Evolutionary conservation across 176 grass and related monocot species (phyloP).

Genomic region (Musa itinerans): DNA sequence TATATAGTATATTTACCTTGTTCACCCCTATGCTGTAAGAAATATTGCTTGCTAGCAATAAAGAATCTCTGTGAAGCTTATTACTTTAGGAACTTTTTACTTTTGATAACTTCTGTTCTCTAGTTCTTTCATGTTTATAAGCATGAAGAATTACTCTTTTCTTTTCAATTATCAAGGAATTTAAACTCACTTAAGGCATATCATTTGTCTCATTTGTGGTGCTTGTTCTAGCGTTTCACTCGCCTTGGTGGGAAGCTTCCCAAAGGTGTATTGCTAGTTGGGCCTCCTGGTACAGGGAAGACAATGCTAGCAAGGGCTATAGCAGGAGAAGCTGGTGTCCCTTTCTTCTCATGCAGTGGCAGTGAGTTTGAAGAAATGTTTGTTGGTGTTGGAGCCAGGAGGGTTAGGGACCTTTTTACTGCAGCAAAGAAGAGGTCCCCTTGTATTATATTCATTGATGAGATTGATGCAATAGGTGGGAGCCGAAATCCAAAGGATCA

Average conservation of each 20-base stretch:
- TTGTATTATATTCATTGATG: conserved; percentile 94
- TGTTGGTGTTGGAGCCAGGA: conserved; percentile 70
- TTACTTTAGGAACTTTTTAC: too few species aligned
- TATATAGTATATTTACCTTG: too few species aligned
- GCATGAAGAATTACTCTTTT: too few species aligned
- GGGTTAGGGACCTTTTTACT: conserved; percentile 67
- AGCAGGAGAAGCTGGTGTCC: conserved; percentile 77
- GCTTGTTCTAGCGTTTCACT: conserved; percentile 64
- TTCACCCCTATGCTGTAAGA: too few species aligned
- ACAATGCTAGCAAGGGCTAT: conserved; percentile 89
- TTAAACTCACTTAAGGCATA: neutral
- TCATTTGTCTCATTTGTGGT: conserved; percentile 15
- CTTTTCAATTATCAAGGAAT: neutral
- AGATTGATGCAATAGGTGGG: conserved; percentile 81
- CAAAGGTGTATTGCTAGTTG: conserved; percentile 81
- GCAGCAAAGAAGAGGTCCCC: conserved; percentile 81
- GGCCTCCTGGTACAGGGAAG: conserved; percentile 23
- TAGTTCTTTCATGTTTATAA: too few species aligned
- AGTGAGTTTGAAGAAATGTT: conserved; percentile 96
- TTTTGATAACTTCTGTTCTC: too few species aligned
- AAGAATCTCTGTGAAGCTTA: too few species aligned
- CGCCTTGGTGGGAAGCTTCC: conserved; percentile 83
- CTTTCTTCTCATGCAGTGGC: conserved; percentile 87
- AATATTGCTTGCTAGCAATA: too few species aligned
- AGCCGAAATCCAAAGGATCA: conserved; percentile 82